A percentile compares a stretch with the other conserved stretches of the same genome.
Conservation (phyloP, 2,329 filamentous ascomycete genomes). For the Chaetomium sp. region DNA sequence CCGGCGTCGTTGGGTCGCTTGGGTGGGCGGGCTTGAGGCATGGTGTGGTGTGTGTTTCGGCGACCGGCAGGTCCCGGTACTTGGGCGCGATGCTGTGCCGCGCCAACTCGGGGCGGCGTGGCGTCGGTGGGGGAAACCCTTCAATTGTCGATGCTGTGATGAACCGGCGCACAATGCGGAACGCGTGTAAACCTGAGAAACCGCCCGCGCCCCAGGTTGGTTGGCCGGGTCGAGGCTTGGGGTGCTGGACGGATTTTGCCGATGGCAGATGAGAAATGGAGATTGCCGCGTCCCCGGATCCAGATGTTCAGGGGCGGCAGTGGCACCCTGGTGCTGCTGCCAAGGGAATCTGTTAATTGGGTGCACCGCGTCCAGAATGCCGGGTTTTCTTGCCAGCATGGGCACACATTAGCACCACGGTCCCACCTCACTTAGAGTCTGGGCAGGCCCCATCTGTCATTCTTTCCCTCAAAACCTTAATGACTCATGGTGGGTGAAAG, state of each 20-base stretch:
- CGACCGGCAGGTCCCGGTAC: constrained; percentile 22
- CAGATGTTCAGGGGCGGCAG: constrained; percentile 22
- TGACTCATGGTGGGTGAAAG: too few relatives aligned
- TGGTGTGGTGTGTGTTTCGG: constrained; percentile 31
- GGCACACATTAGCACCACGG: too few relatives aligned
- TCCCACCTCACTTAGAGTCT: too few relatives aligned
- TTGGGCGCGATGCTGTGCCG: constrained; percentile 26
- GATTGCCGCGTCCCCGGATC: constrained; percentile 31
- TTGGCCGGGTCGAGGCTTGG: constrained; percentile 15
- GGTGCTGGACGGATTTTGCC: constrained; percentile 33
- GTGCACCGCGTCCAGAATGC: constrained; percentile 32
- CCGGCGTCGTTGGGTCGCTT: constrained; percentile 50
- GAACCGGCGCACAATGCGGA: constrained; percentile 12
- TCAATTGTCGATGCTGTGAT: constrained; percentile 20
- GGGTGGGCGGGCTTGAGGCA: constrained; percentile 47
- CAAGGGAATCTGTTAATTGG: not conserved
- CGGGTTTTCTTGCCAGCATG: constrained; percentile 26
- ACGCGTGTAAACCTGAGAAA: constrained; percentile 1
- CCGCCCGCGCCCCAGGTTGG: not conserved
- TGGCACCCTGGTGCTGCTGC: constrained; percentile 25
- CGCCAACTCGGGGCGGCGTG: constrained; percentile 31
- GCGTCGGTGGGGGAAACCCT: constrained; percentile 9
- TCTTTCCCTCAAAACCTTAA: too few relatives aligned
- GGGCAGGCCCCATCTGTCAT: too few relatives aligned
- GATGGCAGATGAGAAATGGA: constrained; percentile 30